Evolutionary conservation across 805 yeast species (phyloP), one percentile per base, ranked within the genome.

Genomic region (Candida oleophila): DNA sequence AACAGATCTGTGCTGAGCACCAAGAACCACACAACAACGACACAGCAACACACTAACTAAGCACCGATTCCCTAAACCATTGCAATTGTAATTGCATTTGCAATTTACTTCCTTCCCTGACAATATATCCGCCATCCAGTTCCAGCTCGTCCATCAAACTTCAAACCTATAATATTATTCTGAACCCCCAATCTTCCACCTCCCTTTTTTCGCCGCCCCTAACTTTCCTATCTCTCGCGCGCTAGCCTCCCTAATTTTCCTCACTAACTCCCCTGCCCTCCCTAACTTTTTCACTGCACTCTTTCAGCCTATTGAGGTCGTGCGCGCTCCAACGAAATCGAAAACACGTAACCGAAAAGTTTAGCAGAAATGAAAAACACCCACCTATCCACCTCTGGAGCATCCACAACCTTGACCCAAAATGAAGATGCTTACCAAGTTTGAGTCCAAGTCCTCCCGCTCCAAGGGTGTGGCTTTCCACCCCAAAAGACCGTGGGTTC

Each of bases 401-500:
- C 30, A 25, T 16, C 39, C 22, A 36, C 22, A 36, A 36, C 39
- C 18, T 36, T 16, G 39, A 8, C 14, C 39, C 22, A 80, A 73
- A 66, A 87, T 87, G 95, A 87, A 87, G 84, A 84, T 87, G 91
- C 64, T 62, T 50, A 55, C 77, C 47, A 65, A 88, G 84, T 92
- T 92, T 69, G 97, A 95, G 74, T 91, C 98, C 62, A 89, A 94
- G 80, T 89, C 97, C 53, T 88, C 97, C 49, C 80, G 98, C 78
- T 96, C 98, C 50, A 90, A 94, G 71, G 96, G 97, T 55, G 88
- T 94, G 63, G 97, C 99, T 48, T 90, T 94, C 72, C 97, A 95
- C 70, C 97, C 98, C 44, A 83, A 83, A 55, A 76, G 94, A 66
- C 97, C 99, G 49, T 94, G 97, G 97, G 89, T 90, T 49, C 77